Conservation (phyloP, 306 rosid species). For the peach (Prunus persica) region DNA sequence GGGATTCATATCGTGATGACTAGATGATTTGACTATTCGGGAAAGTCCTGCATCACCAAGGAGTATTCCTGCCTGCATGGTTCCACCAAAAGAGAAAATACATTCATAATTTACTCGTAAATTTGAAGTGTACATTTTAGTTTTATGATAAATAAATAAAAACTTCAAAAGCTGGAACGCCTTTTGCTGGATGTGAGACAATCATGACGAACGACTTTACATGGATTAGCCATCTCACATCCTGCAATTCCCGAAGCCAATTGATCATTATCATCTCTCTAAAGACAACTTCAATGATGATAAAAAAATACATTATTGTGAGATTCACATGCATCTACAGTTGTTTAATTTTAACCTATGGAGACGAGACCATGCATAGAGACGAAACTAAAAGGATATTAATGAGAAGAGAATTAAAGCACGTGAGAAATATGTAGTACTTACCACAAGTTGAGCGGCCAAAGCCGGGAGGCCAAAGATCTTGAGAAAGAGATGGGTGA, state of each 20-base stretch:
- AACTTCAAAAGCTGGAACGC: no score
- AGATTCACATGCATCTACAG: neutral
- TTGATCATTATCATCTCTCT: no score
- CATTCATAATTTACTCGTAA: no score
- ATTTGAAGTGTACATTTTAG: no score
- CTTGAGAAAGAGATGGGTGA: slow-evolving; percentile 24
- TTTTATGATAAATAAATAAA: no score
- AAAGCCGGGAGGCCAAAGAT: slow-evolving; percentile 27
- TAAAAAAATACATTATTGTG: neutral
- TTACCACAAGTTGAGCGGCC: slow-evolving; percentile 34
- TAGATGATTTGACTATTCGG: neutral
- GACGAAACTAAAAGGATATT: neutral
- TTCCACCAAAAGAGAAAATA: neutral
- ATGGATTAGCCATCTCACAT: no score
- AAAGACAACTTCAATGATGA: no score
- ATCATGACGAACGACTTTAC: no score
- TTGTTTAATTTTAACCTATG: no score
- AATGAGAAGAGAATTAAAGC: neutral
- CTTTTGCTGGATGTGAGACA: no score
- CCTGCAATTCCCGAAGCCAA: no score
- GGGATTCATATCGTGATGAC: neutral
- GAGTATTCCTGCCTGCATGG: slow-evolving; percentile 26
- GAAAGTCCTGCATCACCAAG: slow-evolving; percentile 21
- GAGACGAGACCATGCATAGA: no score
- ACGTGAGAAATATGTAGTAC: neutral